Conservation (phyloP, 2,329 filamentous ascomycete species). For the Trichoderma koningii region DNA sequence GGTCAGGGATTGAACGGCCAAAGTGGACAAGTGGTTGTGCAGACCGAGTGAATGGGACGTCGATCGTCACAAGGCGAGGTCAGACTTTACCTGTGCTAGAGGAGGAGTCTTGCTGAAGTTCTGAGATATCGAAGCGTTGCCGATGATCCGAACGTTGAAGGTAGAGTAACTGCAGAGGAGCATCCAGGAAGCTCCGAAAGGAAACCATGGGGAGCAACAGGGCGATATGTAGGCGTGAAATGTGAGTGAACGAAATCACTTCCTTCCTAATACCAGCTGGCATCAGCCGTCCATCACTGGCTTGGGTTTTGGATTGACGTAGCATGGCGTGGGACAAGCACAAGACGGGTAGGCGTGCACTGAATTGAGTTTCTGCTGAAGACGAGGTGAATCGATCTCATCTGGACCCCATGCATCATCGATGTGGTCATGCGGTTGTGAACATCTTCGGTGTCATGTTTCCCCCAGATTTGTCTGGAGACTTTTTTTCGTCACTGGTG, state of each 20-base stretch:
- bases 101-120: background rate
- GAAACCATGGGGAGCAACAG: background rate
- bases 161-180: background rate
- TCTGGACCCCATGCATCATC: no score
- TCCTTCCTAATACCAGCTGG: conserved; percentile 7
- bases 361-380: background rate
- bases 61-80: no score
- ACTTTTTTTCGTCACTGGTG: no score
- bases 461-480: no score
- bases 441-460: no score
- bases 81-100: no score
- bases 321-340: background rate
- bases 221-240: background rate
- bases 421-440: no score
- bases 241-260: background rate
- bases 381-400: background rate
- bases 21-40: no score
- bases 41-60: no score
- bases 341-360: background rate
- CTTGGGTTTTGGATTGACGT: background rate
- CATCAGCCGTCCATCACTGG: background rate
- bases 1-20: background rate
- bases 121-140: background rate
- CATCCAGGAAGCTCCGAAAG: background rate
- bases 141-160: background rate